Evolutionary conservation across 2,329 filamentous ascomycete species (phyloP).

Genomic region (Diaporthe caulivora): DNA sequence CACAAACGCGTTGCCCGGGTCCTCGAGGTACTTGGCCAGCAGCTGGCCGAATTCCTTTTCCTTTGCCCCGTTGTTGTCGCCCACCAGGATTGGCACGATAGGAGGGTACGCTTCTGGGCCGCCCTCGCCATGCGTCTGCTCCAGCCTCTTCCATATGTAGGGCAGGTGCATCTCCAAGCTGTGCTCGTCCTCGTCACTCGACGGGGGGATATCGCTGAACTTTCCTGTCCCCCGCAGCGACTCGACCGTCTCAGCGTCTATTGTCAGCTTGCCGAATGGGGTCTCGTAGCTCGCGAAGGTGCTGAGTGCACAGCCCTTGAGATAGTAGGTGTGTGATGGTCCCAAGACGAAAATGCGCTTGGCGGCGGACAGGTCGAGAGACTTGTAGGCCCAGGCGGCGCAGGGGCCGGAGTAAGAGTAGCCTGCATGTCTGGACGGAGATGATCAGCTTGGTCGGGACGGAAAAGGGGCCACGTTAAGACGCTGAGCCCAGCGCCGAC

Average conservation of each 20-base stretch:
- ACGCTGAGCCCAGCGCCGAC: background rate
- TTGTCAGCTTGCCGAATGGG: conserved; percentile 76
- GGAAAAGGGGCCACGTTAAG: background rate
- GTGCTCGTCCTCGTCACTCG: conserved; percentile 85
- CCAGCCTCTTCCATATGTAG: conserved; percentile 85
- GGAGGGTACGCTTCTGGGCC: conserved; percentile 68
- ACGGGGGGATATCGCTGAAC: conserved; percentile 73
- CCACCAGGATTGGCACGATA: conserved; percentile 88
- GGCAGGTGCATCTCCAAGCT: conserved; percentile 97
- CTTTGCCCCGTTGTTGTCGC: conserved; percentile 73
- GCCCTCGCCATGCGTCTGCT: conserved; percentile 60
- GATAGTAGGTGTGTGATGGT: conserved; percentile 89
- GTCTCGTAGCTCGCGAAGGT: conserved; percentile 78
- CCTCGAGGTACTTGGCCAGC: conserved; percentile 82
- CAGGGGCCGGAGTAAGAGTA: conserved; percentile 92
- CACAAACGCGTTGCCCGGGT: conserved; percentile 84
- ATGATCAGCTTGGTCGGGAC: conserved; percentile 10
- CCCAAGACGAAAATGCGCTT: conserved; percentile 94
- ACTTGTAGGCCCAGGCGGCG: conserved; percentile 95
- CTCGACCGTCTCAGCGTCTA: conserved; percentile 71
- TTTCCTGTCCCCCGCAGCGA: conserved; percentile 63
- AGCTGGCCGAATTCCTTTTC: conserved; percentile 78
- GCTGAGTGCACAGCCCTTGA: conserved; percentile 82
- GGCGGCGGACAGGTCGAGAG: conserved; percentile 82
- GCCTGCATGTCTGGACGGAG: conserved; percentile 81